Conservation (phyloP, 257 asterid genomes). For the Penstemon barbatus region DNA sequence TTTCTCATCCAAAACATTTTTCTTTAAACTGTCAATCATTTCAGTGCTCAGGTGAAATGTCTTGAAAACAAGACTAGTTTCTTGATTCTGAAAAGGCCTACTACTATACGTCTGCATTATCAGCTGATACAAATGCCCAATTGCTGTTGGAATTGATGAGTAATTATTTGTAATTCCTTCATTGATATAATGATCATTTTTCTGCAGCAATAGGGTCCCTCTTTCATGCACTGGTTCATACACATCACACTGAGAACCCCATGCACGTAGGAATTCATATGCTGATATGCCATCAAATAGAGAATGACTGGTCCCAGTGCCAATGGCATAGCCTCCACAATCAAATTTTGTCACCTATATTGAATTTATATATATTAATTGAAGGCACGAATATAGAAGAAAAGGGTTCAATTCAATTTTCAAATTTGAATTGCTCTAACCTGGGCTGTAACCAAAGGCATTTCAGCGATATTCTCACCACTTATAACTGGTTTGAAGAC, state of each 20-base stretch:
- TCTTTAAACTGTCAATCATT: conserved; percentile 26
- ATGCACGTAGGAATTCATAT: conserved; percentile 33
- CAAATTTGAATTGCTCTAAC: not conserved
- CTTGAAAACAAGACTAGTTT: conserved; percentile 19
- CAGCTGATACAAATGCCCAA: conserved; percentile 33
- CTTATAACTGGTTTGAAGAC: conserved; percentile 32
- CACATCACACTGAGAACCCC: conserved; percentile 28
- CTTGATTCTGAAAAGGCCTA: not conserved
- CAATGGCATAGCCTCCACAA: conserved; percentile 36
- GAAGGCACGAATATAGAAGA: not conserved
- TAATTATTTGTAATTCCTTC: not conserved
- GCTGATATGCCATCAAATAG: conserved; percentile 34
- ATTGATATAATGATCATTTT: not conserved
- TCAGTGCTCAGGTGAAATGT: conserved; percentile 27
- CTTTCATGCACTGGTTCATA: conserved; percentile 29
- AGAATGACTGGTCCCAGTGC: conserved; percentile 34
- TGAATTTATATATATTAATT: not conserved
- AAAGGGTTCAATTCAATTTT: not conserved
- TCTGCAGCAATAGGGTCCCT: conserved; percentile 7
- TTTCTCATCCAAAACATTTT: conserved; percentile 9
- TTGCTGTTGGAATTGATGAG: conserved; percentile 24
- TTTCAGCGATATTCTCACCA: conserved; percentile 24
- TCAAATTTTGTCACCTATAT: conserved; percentile 31
- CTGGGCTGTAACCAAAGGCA: conserved; percentile 36
- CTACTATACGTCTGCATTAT: not conserved